Percentiles rank a stretch among this genome's conserved stretches.
These are phyloP conservation scores for Lachancea sp. DNA, from an alignment of 805 yeast genomes.

Conservation along the genomic window DNA sequence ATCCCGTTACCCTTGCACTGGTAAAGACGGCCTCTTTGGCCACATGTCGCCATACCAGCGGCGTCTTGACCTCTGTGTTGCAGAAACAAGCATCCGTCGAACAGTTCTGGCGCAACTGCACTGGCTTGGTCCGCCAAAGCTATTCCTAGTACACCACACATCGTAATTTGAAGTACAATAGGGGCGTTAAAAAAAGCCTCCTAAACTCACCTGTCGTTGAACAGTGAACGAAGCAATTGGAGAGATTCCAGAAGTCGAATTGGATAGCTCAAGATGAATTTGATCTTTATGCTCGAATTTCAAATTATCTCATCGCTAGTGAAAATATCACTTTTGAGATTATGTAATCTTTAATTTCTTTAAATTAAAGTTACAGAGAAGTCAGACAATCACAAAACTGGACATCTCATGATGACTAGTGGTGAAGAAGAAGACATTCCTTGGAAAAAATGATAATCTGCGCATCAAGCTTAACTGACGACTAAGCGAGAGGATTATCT, in stretches of 20 bases:
- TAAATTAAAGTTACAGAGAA: neutral
- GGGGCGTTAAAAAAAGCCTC: neutral
- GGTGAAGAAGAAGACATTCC: too few species aligned
- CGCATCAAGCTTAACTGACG: too few species aligned
- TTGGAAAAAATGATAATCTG: too few species aligned
- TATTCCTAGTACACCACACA: slow-evolving; percentile 95
- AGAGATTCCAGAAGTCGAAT: neutral
- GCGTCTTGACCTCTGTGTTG: slow-evolving; percentile 99
- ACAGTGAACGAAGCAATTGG: neutral
- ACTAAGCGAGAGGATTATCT: too few species aligned
- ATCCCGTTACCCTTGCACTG: slow-evolving; percentile 99
- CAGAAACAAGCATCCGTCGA: slow-evolving; percentile 85
- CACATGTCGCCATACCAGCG: slow-evolving; percentile 97
- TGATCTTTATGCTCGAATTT: neutral
- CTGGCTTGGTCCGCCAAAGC: slow-evolving; percentile 68
- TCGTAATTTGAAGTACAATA: slow-evolving; percentile 25
- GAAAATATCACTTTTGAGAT: neutral
- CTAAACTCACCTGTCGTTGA: neutral
- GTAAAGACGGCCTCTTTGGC: slow-evolving; percentile 84
- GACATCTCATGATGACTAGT: too few species aligned
- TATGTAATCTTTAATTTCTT: neutral
- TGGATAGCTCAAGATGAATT: neutral
- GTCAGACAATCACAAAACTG: too few species aligned
- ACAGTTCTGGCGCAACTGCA: slow-evolving; percentile 80
- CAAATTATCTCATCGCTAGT: neutral